phyloP scores from a whole-genome alignment of 1,139 yeast species.

The Pichia sp. region DNA sequence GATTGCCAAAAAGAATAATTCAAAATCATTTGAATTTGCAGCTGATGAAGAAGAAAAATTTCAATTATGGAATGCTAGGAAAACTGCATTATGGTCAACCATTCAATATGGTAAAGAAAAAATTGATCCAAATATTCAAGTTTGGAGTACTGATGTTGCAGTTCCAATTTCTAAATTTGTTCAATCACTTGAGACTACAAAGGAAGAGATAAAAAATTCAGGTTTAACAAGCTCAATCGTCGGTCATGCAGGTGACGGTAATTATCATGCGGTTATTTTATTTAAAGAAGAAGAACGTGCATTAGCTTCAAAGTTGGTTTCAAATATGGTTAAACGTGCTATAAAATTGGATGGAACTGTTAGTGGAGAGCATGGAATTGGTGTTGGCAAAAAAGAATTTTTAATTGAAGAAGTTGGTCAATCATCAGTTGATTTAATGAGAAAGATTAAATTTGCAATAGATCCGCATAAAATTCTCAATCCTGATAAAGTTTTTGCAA shows the following conservation, averaged over 20 bases:
- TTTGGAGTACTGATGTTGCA: conserved; percentile 88
- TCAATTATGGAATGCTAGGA: conserved; percentile 81
- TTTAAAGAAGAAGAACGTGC: conserved; percentile 44
- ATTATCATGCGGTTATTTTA: conserved; percentile 73
- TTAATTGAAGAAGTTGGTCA: conserved; percentile 62
- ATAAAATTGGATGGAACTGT: conserved; percentile 68
- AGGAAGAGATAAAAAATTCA: conserved; percentile 48
- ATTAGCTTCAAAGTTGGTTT: conserved; percentile 49
- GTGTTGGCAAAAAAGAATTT: conserved; percentile 68
- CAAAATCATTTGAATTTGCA: conserved; percentile 52
- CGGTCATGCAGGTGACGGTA: conserved; percentile 89
- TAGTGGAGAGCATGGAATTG: conserved; percentile 89
- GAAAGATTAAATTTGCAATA: conserved; percentile 61
- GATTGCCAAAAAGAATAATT: conserved; percentile 43
- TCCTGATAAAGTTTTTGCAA: conserved; percentile 69
- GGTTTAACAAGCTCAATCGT: conserved; percentile 53
- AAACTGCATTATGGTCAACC: conserved; percentile 84
- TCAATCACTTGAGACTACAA: conserved; percentile 51
- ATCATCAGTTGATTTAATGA: conserved; percentile 63
- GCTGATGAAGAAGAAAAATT: conserved; percentile 56
- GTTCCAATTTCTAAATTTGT: conserved; percentile 73
- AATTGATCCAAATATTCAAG: conserved; percentile 57
- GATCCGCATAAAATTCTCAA: conserved; percentile 71
- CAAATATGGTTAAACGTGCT: conserved; percentile 68
- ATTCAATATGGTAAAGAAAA: conserved; percentile 55